These are phyloP conservation scores for Ambrosiella beaveri DNA, from an alignment of 2,329 filamentous ascomycete genomes.

Conservation along the genomic window DNA sequence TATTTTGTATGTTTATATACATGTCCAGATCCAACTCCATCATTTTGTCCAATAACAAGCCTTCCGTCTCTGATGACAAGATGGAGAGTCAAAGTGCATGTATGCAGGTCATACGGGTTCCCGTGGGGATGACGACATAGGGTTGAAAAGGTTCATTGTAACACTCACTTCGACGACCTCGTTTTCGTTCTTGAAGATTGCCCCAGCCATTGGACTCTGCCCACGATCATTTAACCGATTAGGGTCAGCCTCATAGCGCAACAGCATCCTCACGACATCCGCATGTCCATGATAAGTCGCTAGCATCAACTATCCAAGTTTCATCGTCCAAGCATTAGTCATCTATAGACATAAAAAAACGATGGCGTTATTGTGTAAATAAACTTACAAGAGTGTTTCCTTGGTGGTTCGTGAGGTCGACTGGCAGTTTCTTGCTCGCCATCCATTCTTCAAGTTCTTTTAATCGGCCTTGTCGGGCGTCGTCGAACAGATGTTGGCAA, in stretches of 20 bases:
- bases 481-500: conserved; percentile 43
- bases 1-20: too few species aligned
- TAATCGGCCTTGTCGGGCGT: conserved; percentile 42
- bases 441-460: conserved; percentile 45
- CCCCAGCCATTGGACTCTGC: conserved; percentile 53
- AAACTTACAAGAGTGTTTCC: conserved; percentile 47
- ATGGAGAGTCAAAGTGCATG: neutral
- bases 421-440: conserved; percentile 40
- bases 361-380: neutral
- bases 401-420: conserved; percentile 55
- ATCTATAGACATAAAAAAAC: neutral
- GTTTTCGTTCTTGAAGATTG: conserved; percentile 54
- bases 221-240: conserved; percentile 51
- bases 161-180: conserved; percentile 39
- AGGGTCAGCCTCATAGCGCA: conserved; percentile 46
- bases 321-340: neutral
- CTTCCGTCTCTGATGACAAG: neutral
- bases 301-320: conserved; percentile 43
- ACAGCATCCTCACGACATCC: conserved; percentile 39
- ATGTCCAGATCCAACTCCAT: too few species aligned
- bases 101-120: neutral
- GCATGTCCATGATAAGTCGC: conserved; percentile 52
- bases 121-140: too few species aligned
- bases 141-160: neutral
- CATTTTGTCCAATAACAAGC: neutral